Conservation (phyloP, 257 asterid species). For the Lavandula angustifolia region DNA sequence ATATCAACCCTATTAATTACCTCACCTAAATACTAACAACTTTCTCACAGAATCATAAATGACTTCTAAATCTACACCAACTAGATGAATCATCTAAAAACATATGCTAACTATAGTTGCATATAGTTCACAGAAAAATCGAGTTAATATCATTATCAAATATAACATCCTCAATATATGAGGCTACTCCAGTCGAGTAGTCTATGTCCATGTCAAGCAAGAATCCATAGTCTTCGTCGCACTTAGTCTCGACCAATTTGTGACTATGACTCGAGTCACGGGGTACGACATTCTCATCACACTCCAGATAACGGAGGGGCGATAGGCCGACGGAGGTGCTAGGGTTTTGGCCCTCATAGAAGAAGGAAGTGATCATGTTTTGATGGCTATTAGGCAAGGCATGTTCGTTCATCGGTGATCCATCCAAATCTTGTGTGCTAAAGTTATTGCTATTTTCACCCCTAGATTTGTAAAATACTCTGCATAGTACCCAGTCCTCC, state of each 20-base stretch:
- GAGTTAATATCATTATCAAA: constrained; percentile 41
- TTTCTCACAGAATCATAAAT: constrained; percentile 25
- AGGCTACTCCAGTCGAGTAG: constrained; percentile 23
- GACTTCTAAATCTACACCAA: neutral
- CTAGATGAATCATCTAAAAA: neutral
- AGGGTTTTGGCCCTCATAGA: constrained; percentile 37
- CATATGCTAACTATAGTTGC: neutral
- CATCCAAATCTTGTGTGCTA: constrained; percentile 26
- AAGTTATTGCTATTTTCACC: constrained; percentile 39
- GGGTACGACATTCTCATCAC: neutral
- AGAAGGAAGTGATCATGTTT: constrained; percentile 27
- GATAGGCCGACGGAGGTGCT: constrained; percentile 31
- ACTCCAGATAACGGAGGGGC: constrained; percentile 1
- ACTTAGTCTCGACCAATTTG: constrained; percentile 27
- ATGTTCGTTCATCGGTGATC: constrained; percentile 4
- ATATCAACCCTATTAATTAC: constrained; percentile 23
- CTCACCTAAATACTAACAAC: constrained; percentile 20
- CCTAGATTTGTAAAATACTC: constrained; percentile 76
- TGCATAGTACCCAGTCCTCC: constrained; percentile 93
- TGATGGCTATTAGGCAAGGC: constrained; percentile 40
- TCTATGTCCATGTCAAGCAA: constrained; percentile 38
- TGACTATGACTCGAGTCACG: constrained; percentile 20
- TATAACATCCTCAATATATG: constrained; percentile 29
- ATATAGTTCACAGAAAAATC: constrained; percentile 38
- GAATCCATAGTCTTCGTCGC: constrained; percentile 45